These are phyloP conservation scores for Penicillium sp. DNA, from an alignment of 2,329 filamentous ascomycete species.

Conservation along the genomic window DNA sequence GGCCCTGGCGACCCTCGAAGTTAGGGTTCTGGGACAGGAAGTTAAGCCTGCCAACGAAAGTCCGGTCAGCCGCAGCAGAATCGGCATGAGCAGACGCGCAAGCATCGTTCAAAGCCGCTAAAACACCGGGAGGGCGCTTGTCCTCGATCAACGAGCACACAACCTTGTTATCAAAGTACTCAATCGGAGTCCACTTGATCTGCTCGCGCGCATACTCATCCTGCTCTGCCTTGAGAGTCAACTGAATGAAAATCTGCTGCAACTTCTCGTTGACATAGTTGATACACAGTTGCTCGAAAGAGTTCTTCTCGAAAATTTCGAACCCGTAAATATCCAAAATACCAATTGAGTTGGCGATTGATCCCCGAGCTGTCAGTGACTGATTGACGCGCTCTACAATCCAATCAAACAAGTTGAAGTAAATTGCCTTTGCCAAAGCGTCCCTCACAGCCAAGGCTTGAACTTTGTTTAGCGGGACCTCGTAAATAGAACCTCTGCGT, in stretches of 20 bases:
- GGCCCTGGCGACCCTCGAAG: constrained; percentile 86
- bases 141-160: constrained; percentile 97
- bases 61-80: constrained; percentile 87
- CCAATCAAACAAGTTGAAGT: constrained; percentile 98
- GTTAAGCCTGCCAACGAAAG: constrained; percentile 90
- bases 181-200: constrained; percentile 98
- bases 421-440: constrained; percentile 91
- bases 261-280: constrained; percentile 99
- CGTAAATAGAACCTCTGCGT: constrained; percentile 65
- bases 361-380: constrained; percentile 75
- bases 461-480: constrained; percentile 77
- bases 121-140: constrained; percentile 82
- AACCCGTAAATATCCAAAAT: constrained; percentile 99
- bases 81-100: constrained; percentile 98
- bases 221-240: constrained; percentile 94
- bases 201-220: constrained; percentile 95
- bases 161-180: constrained; percentile 99
- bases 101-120: constrained; percentile 94
- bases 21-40: constrained; percentile 84
- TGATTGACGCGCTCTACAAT: constrained; percentile 90
- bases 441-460: constrained; percentile 87
- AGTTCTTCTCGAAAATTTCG: constrained; percentile 99
- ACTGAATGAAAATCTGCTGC: constrained; percentile 98
- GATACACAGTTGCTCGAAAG: constrained; percentile 98
- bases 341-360: constrained; percentile 80